Conservation (phyloP, 805 yeast genomes). For the Saccharomycopsis javanensis region DNA sequence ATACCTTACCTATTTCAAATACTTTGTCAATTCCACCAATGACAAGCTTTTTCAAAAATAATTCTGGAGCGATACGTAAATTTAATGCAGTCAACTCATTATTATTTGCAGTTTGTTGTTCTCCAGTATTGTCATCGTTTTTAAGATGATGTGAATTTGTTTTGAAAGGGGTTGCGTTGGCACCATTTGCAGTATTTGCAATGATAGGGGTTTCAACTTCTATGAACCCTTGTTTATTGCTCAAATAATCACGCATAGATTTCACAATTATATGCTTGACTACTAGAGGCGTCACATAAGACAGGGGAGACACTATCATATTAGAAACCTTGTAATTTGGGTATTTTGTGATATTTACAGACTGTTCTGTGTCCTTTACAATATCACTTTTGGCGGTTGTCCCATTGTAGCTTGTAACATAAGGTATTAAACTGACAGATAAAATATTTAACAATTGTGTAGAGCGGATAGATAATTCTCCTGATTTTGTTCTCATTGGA, state of each 20-base stretch:
- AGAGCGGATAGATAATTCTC: slow-evolving; percentile 66
- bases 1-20: slow-evolving; percentile 97
- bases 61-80: slow-evolving; percentile 89
- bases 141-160: slow-evolving; percentile 36
- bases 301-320: background rate
- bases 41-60: slow-evolving; percentile 89
- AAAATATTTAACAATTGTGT: slow-evolving; percentile 31
- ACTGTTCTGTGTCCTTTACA: background rate
- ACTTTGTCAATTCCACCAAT: slow-evolving; percentile 98
- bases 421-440: slow-evolving; percentile 58
- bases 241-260: slow-evolving; percentile 47
- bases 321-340: slow-evolving; percentile 10
- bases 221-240: slow-evolving; percentile 41
- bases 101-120: background rate
- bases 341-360: slow-evolving; percentile 4
- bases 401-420: background rate
- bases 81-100: slow-evolving; percentile 32
- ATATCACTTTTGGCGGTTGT: too few species aligned
- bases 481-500: slow-evolving; percentile 68
- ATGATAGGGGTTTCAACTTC: slow-evolving; percentile 89
- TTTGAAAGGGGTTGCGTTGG: slow-evolving; percentile 79
- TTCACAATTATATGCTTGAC: slow-evolving; percentile 48
- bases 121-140: background rate
- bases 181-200: slow-evolving; percentile 70
- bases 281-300: slow-evolving; percentile 21